Percentiles rank a stretch among this genome's conserved stretches.
Conservation (phyloP, 2,329 filamentous ascomycete species). For the Cladophialophora immunda region DNA sequence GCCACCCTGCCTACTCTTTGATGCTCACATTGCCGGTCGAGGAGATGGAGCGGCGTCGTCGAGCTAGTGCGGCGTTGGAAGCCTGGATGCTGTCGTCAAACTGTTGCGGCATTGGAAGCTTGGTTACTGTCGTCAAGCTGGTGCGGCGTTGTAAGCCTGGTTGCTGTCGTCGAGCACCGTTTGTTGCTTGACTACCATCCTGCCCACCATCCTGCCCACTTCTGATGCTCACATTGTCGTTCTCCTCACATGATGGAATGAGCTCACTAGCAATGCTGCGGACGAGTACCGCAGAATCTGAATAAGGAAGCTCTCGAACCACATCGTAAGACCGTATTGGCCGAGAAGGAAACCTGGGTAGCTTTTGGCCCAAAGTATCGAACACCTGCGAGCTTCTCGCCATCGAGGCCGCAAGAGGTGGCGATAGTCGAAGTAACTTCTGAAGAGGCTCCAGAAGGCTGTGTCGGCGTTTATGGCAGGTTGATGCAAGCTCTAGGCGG, state of each 20-base stretch:
- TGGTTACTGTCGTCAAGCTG: constrained; percentile 44
- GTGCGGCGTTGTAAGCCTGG: constrained; percentile 41
- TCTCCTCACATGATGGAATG: constrained; percentile 63
- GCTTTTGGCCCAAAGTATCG: constrained; percentile 82
- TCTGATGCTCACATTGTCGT: constrained; percentile 48
- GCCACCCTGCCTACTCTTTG: too few species aligned
- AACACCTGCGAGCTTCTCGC: constrained; percentile 84
- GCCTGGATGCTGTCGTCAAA: constrained; percentile 37
- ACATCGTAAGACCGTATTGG: constrained; percentile 79
- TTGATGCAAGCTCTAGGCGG: too few species aligned
- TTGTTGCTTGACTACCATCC: too few species aligned
- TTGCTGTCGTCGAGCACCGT: constrained; percentile 35
- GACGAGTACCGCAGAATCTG: constrained; percentile 89
- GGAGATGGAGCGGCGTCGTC: constrained; percentile 45
- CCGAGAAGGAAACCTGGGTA: constrained; percentile 80
- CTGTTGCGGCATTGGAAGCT: constrained; percentile 36
- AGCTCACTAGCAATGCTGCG: constrained; percentile 88
- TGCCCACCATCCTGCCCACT: too few species aligned
- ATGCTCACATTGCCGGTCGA: constrained; percentile 45
- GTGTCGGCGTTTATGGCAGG: too few species aligned
- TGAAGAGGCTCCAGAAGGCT: constrained; percentile 93
- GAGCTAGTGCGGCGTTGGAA: constrained; percentile 44
- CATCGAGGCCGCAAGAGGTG: constrained; percentile 82
- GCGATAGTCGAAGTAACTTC: constrained; percentile 90
- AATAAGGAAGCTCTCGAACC: constrained; percentile 83